Conservation (phyloP, 306 rosid species). For the Castanopsis chinensis region DNA sequence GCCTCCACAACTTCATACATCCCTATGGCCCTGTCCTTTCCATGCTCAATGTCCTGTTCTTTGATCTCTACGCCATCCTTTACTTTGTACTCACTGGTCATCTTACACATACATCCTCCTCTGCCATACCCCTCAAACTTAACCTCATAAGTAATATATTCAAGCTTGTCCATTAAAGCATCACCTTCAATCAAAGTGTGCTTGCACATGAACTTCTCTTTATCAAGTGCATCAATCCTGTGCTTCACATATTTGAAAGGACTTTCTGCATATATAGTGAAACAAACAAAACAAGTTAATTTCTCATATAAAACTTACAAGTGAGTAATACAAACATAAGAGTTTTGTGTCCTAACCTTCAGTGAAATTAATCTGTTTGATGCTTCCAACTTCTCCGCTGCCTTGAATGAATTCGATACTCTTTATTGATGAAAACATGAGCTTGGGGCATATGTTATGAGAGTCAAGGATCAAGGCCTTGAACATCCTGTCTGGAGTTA, state of each 20-base stretch:
- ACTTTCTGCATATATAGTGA: conserved; percentile 26
- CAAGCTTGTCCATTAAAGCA: conserved; percentile 36
- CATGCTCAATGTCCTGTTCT: conserved; percentile 39
- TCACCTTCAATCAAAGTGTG: conserved; percentile 43
- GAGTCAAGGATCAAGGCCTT: conserved; percentile 50
- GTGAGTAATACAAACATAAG: neutral
- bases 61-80: conserved; percentile 31
- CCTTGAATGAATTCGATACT: conserved; percentile 47
- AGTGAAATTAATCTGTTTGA: conserved; percentile 45
- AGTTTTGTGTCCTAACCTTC: conserved; percentile 25
- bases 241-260: conserved; percentile 35
- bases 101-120: conserved; percentile 42
- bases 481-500: conserved; percentile 56
- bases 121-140: conserved; percentile 39
- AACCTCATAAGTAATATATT: conserved; percentile 38
- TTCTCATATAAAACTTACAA: neutral
- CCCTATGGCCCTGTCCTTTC: conserved; percentile 42
- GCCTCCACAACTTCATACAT: conserved; percentile 48
- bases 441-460: conserved; percentile 41
- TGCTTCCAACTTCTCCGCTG: conserved; percentile 43
- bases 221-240: conserved; percentile 42
- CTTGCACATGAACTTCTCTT: conserved; percentile 29
- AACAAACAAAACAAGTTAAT: neutral
- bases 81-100: conserved; percentile 38
- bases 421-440: conserved; percentile 43